Conservation (phyloP, 352 stramenopile species). For the Globisporangium cederbergense region DNA sequence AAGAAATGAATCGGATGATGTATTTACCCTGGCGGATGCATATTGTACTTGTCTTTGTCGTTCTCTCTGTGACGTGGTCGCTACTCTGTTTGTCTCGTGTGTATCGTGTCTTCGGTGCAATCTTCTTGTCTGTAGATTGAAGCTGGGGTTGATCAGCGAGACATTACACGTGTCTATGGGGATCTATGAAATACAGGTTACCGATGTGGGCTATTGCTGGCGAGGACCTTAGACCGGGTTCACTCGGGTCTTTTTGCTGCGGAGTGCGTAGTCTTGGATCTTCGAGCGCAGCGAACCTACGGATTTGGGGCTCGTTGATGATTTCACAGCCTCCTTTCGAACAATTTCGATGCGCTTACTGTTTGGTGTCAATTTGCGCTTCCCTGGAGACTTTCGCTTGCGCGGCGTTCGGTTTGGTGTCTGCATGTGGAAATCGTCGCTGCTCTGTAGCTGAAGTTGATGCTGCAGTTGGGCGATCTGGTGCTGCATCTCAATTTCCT, state of each 20-base stretch:
- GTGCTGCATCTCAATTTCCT: constrained; percentile 66
- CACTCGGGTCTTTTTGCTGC: constrained; percentile 54
- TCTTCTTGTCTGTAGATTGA: not conserved
- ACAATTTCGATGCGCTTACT: constrained; percentile 30
- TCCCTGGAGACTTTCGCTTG: constrained; percentile 39
- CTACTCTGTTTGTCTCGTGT: constrained; percentile 2
- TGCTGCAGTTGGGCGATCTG: constrained; percentile 56
- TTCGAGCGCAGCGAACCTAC: constrained; percentile 51
- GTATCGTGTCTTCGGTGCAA: not conserved
- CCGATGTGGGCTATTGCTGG: not conserved
- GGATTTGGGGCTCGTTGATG: constrained; percentile 39
- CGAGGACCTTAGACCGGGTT: constrained; percentile 34
- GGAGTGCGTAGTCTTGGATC: constrained; percentile 36
- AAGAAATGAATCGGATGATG: constrained; percentile 18
- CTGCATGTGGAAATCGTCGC: constrained; percentile 33
- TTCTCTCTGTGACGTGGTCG: not conserved
- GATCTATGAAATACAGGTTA: constrained; percentile 12
- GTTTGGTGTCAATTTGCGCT: constrained; percentile 44
- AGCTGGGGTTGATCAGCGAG: constrained; percentile 5
- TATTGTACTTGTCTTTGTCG: constrained; percentile 10
- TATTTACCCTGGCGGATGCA: constrained; percentile 17
- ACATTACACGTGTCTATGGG: not conserved
- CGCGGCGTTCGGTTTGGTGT: constrained; percentile 24
- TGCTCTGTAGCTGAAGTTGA: constrained; percentile 26
- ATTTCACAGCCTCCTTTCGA: constrained; percentile 37